Evolutionary conservation across 257 asterid species (phyloP), one percentile per base, ranked within the genome.

Genomic region (Sherardia arvensis): DNA sequence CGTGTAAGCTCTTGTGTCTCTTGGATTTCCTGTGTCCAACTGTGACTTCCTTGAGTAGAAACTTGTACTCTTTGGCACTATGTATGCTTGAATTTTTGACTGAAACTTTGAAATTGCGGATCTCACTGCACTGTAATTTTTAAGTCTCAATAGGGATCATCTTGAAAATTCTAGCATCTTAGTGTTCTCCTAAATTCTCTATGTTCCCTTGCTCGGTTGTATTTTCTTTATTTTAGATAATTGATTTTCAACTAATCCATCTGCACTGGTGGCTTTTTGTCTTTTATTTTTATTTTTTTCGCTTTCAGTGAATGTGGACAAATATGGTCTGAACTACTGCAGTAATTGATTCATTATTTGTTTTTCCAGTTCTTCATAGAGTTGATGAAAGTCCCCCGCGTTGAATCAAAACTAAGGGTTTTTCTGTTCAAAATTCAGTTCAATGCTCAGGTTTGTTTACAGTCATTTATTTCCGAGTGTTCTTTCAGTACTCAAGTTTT

Each of bases 371-470:
- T 90, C 82, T 94, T 94, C 76, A 73, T 94, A 82, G 97, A 94
- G 92, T 86, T 94, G 78, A 90, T 94, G 99, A 94, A 94, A 83
- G 97, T 94, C 72, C 99, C 99, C 48, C 86, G 99, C 33, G 97
- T 94, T 62, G 99, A 94, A 71, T 87, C 97, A 47, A 94, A 94
- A 76, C 78, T 94, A 32, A 82, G 95, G 76, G 99, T 94, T 71
- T 94, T 94, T 76, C 75, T 94, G 69, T 94, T 94, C 89, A 94
- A 94, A 84, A 94, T 87, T 79, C 97, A 90, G 71, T 94, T 94
- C 78, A 90, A 68, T 68, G 59, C 94, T 68, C 99, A 91, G 98
- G 98, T 91, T 73, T 74, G 82, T 55, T 73, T 55, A 66, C 68
- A 69, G 73, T 62, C 22, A 60, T 59, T 7, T 61, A 53, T 70